phyloP scores from a whole-genome alignment of 805 yeast species.

The Candida yuanshanica region DNA sequence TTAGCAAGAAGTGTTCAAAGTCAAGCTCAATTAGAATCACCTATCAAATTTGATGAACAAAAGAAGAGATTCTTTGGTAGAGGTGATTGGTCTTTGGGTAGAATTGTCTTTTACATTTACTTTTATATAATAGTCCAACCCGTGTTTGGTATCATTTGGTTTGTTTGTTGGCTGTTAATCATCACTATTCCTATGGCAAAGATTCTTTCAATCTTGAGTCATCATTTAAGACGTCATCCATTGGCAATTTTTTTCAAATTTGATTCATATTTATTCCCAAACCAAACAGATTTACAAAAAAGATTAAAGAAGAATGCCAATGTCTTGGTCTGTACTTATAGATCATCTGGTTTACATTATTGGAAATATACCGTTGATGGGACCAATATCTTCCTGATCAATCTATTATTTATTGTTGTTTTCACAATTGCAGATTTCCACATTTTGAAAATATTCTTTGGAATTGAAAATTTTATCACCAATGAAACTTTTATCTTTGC shows the following conservation, averaged over 20 bases:
- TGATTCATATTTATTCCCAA: constrained; percentile 32
- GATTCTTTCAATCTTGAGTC: constrained; percentile 57
- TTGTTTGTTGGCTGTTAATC: constrained; percentile 73
- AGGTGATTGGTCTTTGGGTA: constrained; percentile 84
- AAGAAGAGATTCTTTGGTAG: constrained; percentile 75
- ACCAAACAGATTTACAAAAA: constrained; percentile 9
- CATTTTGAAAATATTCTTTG: constrained; percentile 45
- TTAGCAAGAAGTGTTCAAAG: background rate
- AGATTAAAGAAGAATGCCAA: constrained; percentile 34
- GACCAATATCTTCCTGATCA: constrained; percentile 87
- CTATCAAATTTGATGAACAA: constrained; percentile 18
- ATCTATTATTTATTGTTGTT: constrained; percentile 69
- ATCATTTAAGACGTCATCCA: constrained; percentile 86
- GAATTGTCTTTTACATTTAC: constrained; percentile 67
- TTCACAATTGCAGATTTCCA: constrained; percentile 80
- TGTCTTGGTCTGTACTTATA: constrained; percentile 81
- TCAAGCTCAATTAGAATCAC: constrained; percentile 5
- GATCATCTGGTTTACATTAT: constrained; percentile 89
- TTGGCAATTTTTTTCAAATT: constrained; percentile 73
- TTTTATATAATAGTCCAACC: constrained; percentile 74
- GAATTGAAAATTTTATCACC: constrained; percentile 32
- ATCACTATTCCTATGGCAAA: constrained; percentile 94
- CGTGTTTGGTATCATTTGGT: constrained; percentile 45
- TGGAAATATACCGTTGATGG: constrained; percentile 96
- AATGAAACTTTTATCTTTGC: constrained; percentile 63